Evolutionary conservation across 768 basidiomycete genomes (phyloP), one percentile per base, ranked within the genome.

Genomic region (Melanogaster broomeanus): DNA sequence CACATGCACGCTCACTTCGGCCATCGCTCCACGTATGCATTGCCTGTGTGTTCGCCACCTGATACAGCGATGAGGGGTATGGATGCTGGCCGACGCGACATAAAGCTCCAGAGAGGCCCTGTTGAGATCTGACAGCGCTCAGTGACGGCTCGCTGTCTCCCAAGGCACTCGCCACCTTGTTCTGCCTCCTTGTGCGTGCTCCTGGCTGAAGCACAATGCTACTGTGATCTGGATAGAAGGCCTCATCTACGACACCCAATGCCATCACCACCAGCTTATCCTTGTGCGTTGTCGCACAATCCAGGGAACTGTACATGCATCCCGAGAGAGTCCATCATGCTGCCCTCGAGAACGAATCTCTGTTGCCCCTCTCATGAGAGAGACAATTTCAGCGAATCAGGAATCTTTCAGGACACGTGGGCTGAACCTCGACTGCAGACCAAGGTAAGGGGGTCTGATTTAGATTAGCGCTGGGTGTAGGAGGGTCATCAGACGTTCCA

Each of bases 301-400:
- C 19, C 27, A 41, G 41, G 45, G 3, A 13, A 28, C 61, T 47
- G 18, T 52, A 48, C 60, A 30, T 24, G 33, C 48, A 40, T 57
- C 57, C 52, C 55, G 28, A 68, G 60, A 56, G 65, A 66, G 51
- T 63, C 59, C 52, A 58, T 57, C 52, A 52, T 53, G 50, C 63
- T 67, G 72, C 64, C 67, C 71, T 74, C 75, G 80, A 82, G 81
- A 78, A 74, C 78, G 65, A 80, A 76, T 78, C 80, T 80, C 79
- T 82, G 62, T 77, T 78, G 68, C 59, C 68, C 64, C 61, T 72
- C 77, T 77, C 76, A 60, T 34, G 60, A 74, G 67, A 74, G 59
- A 58, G 63, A 53, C 70, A 78, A 78, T 66, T 74, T 70, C 72
- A 70, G 59, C 57, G 30, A 56, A 54, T 28, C 48, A 45, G 45